Percentiles rank a stretch among this genome's conserved stretches.
Conservation (phyloP, 1,139 yeast genomes). For the Candida sp. region DNA sequence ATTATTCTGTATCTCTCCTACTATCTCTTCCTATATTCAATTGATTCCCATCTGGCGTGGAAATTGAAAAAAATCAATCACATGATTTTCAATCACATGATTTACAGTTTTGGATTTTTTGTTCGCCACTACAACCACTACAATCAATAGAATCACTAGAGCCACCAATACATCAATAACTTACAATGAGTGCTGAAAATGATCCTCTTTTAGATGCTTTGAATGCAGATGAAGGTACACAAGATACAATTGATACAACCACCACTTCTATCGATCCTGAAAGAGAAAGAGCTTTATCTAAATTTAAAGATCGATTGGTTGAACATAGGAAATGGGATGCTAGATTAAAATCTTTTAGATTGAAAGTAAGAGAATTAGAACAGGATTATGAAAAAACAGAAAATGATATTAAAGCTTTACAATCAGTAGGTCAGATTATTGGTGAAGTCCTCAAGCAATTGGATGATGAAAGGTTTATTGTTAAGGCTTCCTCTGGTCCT, state of each 20-base stretch:
- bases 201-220: constrained; percentile 77
- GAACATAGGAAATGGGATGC: constrained; percentile 98
- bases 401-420: constrained; percentile 94
- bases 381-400: constrained; percentile 90
- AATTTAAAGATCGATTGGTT: constrained; percentile 79
- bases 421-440: constrained; percentile 95
- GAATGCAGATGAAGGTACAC: constrained; percentile 36
- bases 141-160: too few species aligned
- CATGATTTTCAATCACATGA: too few species aligned
- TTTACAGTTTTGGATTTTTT: too few species aligned
- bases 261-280: constrained; percentile 57
- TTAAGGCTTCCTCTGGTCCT: constrained; percentile 97
- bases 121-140: too few species aligned
- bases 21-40: not conserved
- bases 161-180: too few species aligned
- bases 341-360: constrained; percentile 78
- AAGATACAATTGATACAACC: constrained; percentile 3
- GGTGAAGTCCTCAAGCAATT: constrained; percentile 97
- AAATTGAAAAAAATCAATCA: not conserved
- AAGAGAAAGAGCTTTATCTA: constrained; percentile 74
- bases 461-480: constrained; percentile 93
- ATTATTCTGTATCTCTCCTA: too few species aligned
- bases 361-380: constrained; percentile 81
- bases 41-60: not conserved
- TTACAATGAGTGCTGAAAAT: constrained; percentile 59